Conservation (phyloP, 768 basidiomycete species). For the Dictyophora rubrovolvata region DNA sequence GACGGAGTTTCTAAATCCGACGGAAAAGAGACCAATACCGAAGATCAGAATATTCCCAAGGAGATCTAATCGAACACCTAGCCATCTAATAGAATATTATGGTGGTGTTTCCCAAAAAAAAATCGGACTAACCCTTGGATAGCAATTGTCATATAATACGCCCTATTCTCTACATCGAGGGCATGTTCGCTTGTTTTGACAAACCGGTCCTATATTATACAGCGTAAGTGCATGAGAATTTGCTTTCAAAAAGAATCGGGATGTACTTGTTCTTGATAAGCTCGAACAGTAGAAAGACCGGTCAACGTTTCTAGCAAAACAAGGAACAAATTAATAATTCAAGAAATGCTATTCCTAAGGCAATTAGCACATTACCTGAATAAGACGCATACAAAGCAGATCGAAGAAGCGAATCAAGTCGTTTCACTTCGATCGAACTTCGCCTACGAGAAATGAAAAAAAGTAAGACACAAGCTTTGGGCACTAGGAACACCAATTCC, state of each 20-base stretch:
- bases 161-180: constrained; percentile 49
- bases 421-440: constrained; percentile 54
- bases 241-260: background rate
- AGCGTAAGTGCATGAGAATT: background rate
- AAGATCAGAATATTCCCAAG: constrained; percentile 59
- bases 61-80: constrained; percentile 52
- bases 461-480: background rate
- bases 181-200: constrained; percentile 41
- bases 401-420: constrained; percentile 51
- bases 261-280: constrained; percentile 44
- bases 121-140: constrained; percentile 37
- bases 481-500: background rate
- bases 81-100: constrained; percentile 30
- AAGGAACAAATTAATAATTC: background rate
- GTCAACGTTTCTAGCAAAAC: constrained; percentile 43
- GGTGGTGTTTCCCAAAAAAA: constrained; percentile 1
- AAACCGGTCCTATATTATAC: constrained; percentile 30
- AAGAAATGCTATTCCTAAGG: background rate
- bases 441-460: constrained; percentile 17
- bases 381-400: constrained; percentile 49
- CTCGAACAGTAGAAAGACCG: constrained; percentile 52
- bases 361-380: constrained; percentile 30
- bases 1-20: constrained; percentile 44
- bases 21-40: constrained; percentile 61
- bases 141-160: constrained; percentile 53